These are phyloP conservation scores for Cyclostephanos invisitatus DNA, from an alignment of 108 stramenopile species.

Conservation along the genomic window DNA sequence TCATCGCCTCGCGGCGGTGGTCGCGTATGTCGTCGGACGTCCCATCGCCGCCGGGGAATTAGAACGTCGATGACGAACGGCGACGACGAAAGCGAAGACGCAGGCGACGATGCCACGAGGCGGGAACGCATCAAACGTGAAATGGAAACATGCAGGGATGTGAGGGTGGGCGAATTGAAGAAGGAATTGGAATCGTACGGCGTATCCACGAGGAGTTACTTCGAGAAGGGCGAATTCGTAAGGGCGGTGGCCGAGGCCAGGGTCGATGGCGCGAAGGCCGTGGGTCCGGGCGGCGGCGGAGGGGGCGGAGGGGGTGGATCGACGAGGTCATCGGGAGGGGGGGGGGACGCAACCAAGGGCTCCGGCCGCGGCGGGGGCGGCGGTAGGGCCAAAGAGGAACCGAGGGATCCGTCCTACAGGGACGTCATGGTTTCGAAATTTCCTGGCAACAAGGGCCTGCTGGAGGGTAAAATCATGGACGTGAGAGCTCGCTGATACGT, in stretches of 20 bases:
- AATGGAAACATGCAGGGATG: conserved; percentile 44
- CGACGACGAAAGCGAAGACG: neutral
- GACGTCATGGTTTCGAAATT: conserved; percentile 71
- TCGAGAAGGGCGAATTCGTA: conserved; percentile 79
- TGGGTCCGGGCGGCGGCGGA: neutral
- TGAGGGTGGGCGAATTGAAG: conserved; percentile 51
- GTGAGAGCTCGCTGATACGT: conserved; percentile 26
- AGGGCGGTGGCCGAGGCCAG: conserved; percentile 70
- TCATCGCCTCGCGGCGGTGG: too few relatives aligned
- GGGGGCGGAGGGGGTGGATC: conserved; percentile 11
- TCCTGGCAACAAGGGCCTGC: conserved; percentile 16
- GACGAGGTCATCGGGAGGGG: neutral
- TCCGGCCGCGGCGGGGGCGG: neutral
- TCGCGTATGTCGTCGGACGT: too few relatives aligned
- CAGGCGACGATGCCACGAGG: neutral
- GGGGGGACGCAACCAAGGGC: too few relatives aligned
- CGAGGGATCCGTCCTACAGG: conserved; percentile 65
- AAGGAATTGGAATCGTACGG: conserved; percentile 52
- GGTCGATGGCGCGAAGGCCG: conserved; percentile 58
- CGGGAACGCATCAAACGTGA: conserved; percentile 35
- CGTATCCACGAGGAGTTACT: conserved; percentile 46
- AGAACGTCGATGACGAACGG: neutral
- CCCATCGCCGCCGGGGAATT: too few relatives aligned
- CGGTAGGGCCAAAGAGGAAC: conserved; percentile 43
- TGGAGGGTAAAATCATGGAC: conserved; percentile 53